phyloP scores from a whole-genome alignment of 352 stramenopile genomes.

The Aphanomyces euteiches region DNA sequence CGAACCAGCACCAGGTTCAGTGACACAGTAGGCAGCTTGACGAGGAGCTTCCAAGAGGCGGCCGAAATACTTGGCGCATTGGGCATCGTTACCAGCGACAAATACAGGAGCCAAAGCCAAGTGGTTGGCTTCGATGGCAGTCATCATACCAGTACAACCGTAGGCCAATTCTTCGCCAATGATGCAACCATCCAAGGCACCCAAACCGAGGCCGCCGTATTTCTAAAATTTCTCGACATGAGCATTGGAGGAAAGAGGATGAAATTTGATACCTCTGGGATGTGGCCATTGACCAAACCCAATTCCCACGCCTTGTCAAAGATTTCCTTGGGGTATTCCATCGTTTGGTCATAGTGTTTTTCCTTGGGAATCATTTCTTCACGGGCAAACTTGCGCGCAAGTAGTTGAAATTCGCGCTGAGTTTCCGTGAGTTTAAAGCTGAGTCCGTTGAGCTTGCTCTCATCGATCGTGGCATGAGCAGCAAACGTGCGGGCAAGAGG shows the following conservation, averaged over 20 bases:
- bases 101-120: constrained; percentile 79
- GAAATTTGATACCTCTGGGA: constrained; percentile 47
- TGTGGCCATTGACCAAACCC: constrained; percentile 83
- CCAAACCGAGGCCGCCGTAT: constrained; percentile 76
- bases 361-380: constrained; percentile 89
- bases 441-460: constrained; percentile 24
- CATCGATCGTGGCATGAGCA: constrained; percentile 28
- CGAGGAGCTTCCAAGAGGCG: constrained; percentile 75
- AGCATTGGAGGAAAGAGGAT: background rate
- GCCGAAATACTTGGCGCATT: constrained; percentile 86
- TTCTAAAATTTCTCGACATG: constrained; percentile 32
- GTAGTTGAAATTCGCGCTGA: constrained; percentile 80
- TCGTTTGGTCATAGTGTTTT: constrained; percentile 74
- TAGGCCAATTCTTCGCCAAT: constrained; percentile 89
- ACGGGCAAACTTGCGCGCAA: constrained; percentile 84
- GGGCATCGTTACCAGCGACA: constrained; percentile 70
- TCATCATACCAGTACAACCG: constrained; percentile 88
- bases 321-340: constrained; percentile 84
- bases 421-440: constrained; percentile 79
- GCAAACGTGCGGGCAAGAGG: constrained; percentile 14
- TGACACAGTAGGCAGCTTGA: constrained; percentile 87
- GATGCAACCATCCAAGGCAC: constrained; percentile 76
- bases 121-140: constrained; percentile 87
- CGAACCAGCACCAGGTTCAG: constrained; percentile 83
- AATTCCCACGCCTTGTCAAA: constrained; percentile 88